phyloP scores from a whole-genome alignment of 345 rosid species.

The Hypericum perforatum region DNA sequence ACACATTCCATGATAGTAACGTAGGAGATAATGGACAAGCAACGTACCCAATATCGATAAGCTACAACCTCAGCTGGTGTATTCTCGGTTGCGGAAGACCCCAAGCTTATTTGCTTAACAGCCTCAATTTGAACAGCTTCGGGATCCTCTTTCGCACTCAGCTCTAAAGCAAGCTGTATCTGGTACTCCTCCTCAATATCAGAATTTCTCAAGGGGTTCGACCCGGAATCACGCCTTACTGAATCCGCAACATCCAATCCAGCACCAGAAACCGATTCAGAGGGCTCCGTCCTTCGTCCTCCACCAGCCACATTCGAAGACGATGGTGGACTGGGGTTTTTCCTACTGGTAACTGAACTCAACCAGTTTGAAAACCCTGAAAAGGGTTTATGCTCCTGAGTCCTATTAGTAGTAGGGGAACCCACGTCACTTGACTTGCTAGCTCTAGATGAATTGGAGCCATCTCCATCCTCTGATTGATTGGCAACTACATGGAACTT shows the following conservation, averaged over 20 bases:
- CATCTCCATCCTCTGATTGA: constrained; percentile 53
- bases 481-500: constrained; percentile 63
- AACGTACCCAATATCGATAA: constrained; percentile 83
- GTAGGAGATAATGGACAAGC: not conserved
- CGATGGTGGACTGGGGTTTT: constrained; percentile 46
- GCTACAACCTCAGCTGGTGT: constrained; percentile 91
- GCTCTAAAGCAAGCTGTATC: constrained; percentile 79
- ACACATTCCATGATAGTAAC: too few species aligned
- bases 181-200: constrained; percentile 83
- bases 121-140: constrained; percentile 98
- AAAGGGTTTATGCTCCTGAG: constrained; percentile 53
- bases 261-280: constrained; percentile 31
- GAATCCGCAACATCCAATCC: constrained; percentile 36
- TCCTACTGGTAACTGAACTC: constrained; percentile 56
- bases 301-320: constrained; percentile 38
- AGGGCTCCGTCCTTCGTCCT: constrained; percentile 39
- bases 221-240: constrained; percentile 42
- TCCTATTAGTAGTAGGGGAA: constrained; percentile 39
- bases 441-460: constrained; percentile 42
- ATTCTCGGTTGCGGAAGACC: constrained; percentile 62
- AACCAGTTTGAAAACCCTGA: constrained; percentile 78
- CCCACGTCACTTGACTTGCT: constrained; percentile 38
- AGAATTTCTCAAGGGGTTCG: constrained; percentile 56
- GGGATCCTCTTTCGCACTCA: constrained; percentile 97
- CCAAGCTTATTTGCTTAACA: constrained; percentile 86